A percentile compares a stretch with the other conserved stretches of the same genome.
phyloP scores from a whole-genome alignment of 257 asterid species.

The Gentiana dahurica region DNA sequence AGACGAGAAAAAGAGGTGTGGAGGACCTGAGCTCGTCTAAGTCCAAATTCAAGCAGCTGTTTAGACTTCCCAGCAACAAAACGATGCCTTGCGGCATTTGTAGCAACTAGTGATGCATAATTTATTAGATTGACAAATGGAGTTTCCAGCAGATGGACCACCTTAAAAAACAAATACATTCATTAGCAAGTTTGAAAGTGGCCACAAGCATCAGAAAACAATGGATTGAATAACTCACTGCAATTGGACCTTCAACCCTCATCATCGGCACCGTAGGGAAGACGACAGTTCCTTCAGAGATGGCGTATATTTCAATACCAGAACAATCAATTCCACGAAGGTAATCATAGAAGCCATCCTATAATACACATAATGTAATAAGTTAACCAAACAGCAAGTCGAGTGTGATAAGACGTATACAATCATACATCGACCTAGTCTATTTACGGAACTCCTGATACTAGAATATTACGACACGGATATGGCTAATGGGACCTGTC shows the following conservation, averaged over 20 bases:
- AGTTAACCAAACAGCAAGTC: constrained; percentile 4
- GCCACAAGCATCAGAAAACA: constrained; percentile 2
- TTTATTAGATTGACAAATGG: constrained; percentile 83
- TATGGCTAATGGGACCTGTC: too few relatives aligned
- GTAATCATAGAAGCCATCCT: constrained; percentile 79
- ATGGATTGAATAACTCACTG: constrained; percentile 49
- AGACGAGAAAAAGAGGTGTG: background rate
- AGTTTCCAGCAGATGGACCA: constrained; percentile 96
- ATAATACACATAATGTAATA: constrained; percentile 12
- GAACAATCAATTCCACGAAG: constrained; percentile 78
- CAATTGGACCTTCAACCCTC: constrained; percentile 96
- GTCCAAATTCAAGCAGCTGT: constrained; percentile 91
- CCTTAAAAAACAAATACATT: constrained; percentile 39
- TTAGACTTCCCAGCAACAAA: constrained; percentile 96
- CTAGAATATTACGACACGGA: too few relatives aligned
- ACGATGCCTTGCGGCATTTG: constrained; percentile 98
- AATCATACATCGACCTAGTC: too few relatives aligned
- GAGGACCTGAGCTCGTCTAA: constrained; percentile 86
- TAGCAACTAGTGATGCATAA: constrained; percentile 92
- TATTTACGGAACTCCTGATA: too few relatives aligned
- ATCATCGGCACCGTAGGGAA: constrained; percentile 91
- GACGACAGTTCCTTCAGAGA: constrained; percentile 89
- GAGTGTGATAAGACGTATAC: background rate
- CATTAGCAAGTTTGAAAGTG: background rate
- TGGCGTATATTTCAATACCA: constrained; percentile 84